Conservation (phyloP, 176 grass and related monocot genomes). For the Tuctoria greenei region DNA sequence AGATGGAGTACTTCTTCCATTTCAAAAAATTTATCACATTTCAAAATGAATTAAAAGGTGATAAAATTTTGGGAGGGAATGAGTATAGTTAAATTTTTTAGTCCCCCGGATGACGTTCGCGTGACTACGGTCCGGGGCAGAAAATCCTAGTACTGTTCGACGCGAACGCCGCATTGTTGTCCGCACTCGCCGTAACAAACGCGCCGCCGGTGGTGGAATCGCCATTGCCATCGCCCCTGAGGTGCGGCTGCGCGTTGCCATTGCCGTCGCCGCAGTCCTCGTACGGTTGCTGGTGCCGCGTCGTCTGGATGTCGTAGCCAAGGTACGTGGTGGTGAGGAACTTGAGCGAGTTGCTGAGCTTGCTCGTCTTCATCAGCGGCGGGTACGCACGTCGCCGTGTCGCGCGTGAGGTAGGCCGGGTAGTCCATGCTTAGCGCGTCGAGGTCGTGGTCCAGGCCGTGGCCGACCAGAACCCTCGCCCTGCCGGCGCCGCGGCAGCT, state of each 20-base stretch:
- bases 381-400: conserved; percentile 78
- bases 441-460: conserved; percentile 77
- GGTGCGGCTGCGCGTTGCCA: conserved; percentile 44
- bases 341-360: conserved; percentile 74
- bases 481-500: conserved; percentile 22
- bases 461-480: conserved; percentile 61
- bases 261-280: conserved; percentile 64
- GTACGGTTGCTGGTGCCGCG: conserved; percentile 54
- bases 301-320: conserved; percentile 49
- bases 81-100: conserved; percentile 22
- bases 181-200: background rate
- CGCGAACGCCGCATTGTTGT: conserved; percentile 40
- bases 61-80: too few relatives aligned
- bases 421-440: conserved; percentile 59
- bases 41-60: too few relatives aligned
- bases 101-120: conserved; percentile 53
- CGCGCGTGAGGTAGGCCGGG: conserved; percentile 59
- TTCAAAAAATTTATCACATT: too few relatives aligned
- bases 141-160: too few relatives aligned
- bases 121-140: conserved; percentile 50
- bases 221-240: background rate
- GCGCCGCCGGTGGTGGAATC: background rate
- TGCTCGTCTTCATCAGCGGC: conserved; percentile 91
- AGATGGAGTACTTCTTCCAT: too few relatives aligned
- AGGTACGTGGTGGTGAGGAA: conserved; percentile 70